Conservation (phyloP, 2,329 filamentous ascomycete species). For the Botrytis sinoallii region DNA sequence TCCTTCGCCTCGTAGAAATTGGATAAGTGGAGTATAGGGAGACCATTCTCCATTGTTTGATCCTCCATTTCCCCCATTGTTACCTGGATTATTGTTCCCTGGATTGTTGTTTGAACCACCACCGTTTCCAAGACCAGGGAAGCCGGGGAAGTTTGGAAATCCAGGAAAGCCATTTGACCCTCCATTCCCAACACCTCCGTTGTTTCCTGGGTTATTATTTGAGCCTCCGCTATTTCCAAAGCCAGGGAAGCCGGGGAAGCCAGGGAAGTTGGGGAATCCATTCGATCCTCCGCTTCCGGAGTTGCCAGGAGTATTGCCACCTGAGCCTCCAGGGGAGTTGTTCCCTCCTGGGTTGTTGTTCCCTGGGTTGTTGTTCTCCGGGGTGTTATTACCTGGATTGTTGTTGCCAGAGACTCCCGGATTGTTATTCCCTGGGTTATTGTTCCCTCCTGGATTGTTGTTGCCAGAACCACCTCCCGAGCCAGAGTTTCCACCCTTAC, state of each 20-base stretch:
- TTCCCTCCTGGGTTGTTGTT: no score
- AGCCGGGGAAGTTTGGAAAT: not conserved
- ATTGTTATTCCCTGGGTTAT: not conserved
- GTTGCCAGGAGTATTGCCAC: not conserved
- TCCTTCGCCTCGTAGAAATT: not conserved
- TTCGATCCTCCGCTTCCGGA: not conserved
- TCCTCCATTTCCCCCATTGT: not conserved
- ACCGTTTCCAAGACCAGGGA: not conserved
- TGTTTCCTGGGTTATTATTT: not conserved
- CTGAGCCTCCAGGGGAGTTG: not conserved
- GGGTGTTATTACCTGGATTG: not conserved
- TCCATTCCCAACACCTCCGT: not conserved
- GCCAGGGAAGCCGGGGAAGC: not conserved
- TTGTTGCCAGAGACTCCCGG: not conserved
- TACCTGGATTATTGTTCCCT: not conserved
- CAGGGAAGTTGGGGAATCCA: not conserved
- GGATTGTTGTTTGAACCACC: not conserved
- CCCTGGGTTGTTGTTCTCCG: not conserved
- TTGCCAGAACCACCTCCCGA: not conserved
- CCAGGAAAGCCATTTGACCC: not conserved
- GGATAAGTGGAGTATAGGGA: not conserved
- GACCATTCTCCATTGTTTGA: not conserved
- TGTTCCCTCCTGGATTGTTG: not conserved
- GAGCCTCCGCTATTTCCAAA: not conserved
- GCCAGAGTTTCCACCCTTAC: not conserved